Evolutionary conservation across 75 land plant genomes (phyloP).

Genomic region (Pinus albicaulis): DNA sequence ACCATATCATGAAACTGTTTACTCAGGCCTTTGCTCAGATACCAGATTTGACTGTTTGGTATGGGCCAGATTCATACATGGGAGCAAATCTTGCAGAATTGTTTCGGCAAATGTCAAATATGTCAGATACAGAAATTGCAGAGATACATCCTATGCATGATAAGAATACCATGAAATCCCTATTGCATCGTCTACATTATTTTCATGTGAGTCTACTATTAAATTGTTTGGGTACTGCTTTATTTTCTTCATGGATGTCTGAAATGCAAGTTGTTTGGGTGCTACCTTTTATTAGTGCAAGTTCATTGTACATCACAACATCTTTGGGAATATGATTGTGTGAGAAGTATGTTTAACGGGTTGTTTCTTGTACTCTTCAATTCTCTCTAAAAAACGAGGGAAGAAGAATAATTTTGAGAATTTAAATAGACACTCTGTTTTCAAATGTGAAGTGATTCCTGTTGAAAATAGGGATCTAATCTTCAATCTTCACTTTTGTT

Average conservation of each 20-base stretch:
- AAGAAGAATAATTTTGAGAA: neutral
- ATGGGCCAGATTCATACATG: slow-evolving; percentile 99
- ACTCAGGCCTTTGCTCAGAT: slow-evolving; percentile 92
- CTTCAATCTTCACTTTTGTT: too few species aligned
- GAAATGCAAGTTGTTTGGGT: neutral
- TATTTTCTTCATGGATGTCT: neutral
- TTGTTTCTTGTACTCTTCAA: neutral
- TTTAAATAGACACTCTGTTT: neutral
- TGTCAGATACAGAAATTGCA: slow-evolving; percentile 88
- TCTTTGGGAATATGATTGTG: neutral
- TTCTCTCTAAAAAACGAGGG: neutral
- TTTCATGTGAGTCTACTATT: slow-evolving; percentile 50
- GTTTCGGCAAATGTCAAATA: slow-evolving; percentile 70
- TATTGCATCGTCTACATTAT: slow-evolving; percentile 78
- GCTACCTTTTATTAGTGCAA: neutral
- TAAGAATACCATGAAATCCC: slow-evolving; percentile 63
- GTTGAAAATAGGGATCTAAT: too few species aligned
- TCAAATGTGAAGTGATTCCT: neutral
- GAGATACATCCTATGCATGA: slow-evolving; percentile 81
- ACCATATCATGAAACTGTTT: neutral
- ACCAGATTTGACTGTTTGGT: slow-evolving; percentile 76
- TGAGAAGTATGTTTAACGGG: neutral
- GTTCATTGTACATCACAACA: neutral
- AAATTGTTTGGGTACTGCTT: neutral
- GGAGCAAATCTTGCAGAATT: slow-evolving; percentile 91